Evolutionary conservation across 2,329 filamentous ascomycete species (phyloP).

Genomic region (Fusarium nygamai): DNA sequence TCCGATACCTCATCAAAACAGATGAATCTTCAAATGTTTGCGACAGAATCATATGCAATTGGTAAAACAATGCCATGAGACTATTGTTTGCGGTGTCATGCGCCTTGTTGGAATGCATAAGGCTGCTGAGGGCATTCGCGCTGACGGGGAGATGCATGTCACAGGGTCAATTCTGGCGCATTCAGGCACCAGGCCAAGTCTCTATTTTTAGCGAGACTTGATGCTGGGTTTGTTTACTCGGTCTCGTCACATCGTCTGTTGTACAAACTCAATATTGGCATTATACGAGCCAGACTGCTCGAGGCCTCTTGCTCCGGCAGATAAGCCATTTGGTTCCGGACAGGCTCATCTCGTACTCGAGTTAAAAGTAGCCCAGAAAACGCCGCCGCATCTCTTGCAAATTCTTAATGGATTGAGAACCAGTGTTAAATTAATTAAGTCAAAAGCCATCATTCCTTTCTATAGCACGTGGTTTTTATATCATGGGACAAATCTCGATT

Average conservation of each 20-base stretch:
- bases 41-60: neutral
- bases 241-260: neutral
- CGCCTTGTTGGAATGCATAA: neutral
- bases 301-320: neutral
- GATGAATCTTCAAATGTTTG: neutral
- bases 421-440: rapidly evolving
- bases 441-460: neutral
- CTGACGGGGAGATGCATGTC: neutral
- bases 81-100: neutral
- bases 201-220: neutral
- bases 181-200: neutral
- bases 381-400: neutral
- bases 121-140: neutral
- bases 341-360: neutral
- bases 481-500: neutral
- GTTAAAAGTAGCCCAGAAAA: too few relatives aligned
- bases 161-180: neutral
- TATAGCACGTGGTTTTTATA: neutral
- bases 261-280: neutral
- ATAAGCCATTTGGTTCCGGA: neutral
- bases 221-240: neutral
- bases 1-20: constrained; percentile 8
- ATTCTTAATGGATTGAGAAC: too few relatives aligned
- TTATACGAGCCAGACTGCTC: neutral
- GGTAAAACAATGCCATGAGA: neutral